Evolutionary conservation across 2,329 filamentous ascomycete genomes (phyloP).

Genomic region (Aureobasidium vineae): DNA sequence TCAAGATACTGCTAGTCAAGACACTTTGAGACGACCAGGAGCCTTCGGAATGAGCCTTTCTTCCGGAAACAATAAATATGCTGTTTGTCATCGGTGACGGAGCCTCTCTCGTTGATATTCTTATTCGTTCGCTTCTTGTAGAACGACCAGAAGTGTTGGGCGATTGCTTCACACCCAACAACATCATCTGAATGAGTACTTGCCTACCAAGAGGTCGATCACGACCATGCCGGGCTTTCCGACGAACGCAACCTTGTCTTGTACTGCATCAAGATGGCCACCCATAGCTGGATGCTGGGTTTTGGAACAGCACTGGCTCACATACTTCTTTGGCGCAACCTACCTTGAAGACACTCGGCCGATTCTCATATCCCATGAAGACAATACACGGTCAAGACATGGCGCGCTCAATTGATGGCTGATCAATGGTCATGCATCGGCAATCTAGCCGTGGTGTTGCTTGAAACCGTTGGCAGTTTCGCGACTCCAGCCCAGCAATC

Average conservation of each 20-base stretch:
- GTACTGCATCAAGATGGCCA: not conserved
- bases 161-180: not conserved
- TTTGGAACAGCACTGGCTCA: not conserved
- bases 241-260: not conserved
- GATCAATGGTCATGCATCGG: not conserved
- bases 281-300: not conserved
- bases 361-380: not conserved
- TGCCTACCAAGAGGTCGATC: not conserved
- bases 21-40: too few relatives aligned
- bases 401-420: not conserved
- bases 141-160: not conserved
- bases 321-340: not conserved
- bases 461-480: conserved; percentile 2
- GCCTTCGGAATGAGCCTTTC: too few relatives aligned
- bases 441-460: not conserved
- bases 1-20: too few relatives aligned
- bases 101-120: too few relatives aligned
- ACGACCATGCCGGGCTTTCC: not conserved
- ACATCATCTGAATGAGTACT: not conserved
- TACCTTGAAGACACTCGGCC: not conserved
- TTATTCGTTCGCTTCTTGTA: too few relatives aligned
- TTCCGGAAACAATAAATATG: too few relatives aligned
- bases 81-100: too few relatives aligned
- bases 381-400: too few relatives aligned
- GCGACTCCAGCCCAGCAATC: conserved; percentile 12